These are phyloP conservation scores for Fusarium denticulatum DNA, from an alignment of 2,329 filamentous ascomycete species.

Conservation along the genomic window DNA sequence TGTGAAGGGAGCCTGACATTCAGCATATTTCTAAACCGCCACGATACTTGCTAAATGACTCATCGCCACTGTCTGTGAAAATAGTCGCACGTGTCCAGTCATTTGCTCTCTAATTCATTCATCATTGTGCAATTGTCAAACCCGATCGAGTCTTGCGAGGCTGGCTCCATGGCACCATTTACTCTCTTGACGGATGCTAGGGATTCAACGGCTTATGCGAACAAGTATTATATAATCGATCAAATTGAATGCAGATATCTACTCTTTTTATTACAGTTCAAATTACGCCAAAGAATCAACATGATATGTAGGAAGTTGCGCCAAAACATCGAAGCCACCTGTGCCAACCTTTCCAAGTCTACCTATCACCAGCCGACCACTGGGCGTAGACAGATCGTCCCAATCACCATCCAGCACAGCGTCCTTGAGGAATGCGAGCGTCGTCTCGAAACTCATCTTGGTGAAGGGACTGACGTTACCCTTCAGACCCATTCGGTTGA, in stretches of 20 bases:
- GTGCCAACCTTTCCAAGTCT: conserved; percentile 85
- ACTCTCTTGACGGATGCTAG: not conserved
- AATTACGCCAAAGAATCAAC: conserved; percentile 46
- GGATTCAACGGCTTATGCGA: not conserved
- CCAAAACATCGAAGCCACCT: conserved; percentile 89
- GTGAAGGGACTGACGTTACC: conserved; percentile 90
- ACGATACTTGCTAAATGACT: not conserved
- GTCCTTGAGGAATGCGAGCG: conserved; percentile 90
- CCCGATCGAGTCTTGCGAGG: not conserved
- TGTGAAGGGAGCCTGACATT: not conserved
- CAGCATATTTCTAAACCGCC: not conserved
- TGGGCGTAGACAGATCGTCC: conserved; percentile 88
- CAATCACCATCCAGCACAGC: conserved; percentile 89
- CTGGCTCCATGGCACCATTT: not conserved
- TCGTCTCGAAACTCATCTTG: conserved; percentile 99
- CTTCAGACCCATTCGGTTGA: conserved; percentile 89
- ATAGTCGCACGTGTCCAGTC: not conserved
- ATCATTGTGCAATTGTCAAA: not conserved
- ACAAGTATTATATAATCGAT: conserved; percentile 13
- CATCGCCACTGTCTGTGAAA: not conserved
- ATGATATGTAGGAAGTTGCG: conserved; percentile 65
- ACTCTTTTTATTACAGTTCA: conserved; percentile 35
- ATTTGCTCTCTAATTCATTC: not conserved
- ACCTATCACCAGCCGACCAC: conserved; percentile 88
- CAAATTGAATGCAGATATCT: conserved; percentile 25